Evolutionary conservation across 31 red algal species (phyloP).

Genomic region (Endocladia muricata): DNA sequence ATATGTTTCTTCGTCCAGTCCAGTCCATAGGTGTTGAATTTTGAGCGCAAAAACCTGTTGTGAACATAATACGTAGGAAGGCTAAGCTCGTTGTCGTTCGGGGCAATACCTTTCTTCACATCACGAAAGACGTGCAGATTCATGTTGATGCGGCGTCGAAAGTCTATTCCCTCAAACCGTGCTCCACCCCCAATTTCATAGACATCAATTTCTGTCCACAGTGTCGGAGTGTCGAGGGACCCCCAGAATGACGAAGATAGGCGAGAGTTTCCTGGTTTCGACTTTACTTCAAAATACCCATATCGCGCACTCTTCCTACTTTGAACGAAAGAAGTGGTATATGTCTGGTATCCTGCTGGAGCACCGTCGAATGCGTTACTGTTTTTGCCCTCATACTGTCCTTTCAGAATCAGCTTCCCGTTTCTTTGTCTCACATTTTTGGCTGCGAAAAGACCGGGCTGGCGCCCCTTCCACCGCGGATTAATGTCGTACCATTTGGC

Average conservation of each 20-base stretch:
- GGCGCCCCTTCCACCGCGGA: slow-evolving; percentile 57
- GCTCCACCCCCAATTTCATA: slow-evolving; percentile 49
- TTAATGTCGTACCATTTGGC: slow-evolving; percentile 65
- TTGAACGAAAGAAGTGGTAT: slow-evolving; percentile 47
- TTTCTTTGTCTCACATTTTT: slow-evolving; percentile 23
- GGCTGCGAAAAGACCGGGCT: slow-evolving; percentile 36
- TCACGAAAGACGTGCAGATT: slow-evolving; percentile 71
- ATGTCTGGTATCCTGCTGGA: slow-evolving; percentile 55
- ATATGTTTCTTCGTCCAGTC: slow-evolving; percentile 45
- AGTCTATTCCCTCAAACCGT: slow-evolving; percentile 33
- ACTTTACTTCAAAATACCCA: slow-evolving; percentile 55
- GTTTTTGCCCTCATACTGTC: slow-evolving; percentile 25
- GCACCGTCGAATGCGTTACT: slow-evolving; percentile 28
- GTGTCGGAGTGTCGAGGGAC: slow-evolving; percentile 43
- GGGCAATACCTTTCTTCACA: slow-evolving; percentile 34
- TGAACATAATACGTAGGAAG: slow-evolving; percentile 49
- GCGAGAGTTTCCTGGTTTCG: slow-evolving; percentile 34
- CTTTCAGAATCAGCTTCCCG: slow-evolving; percentile 21
- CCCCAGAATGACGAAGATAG: slow-evolving; percentile 65
- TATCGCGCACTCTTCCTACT: slow-evolving; percentile 23
- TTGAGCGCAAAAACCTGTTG: slow-evolving; percentile 5
- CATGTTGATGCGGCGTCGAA: slow-evolving; percentile 50
- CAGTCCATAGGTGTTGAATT: slow-evolving; percentile 42
- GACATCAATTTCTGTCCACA: slow-evolving; percentile 71
- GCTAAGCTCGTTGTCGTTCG: slow-evolving; percentile 31